phyloP scores from a whole-genome alignment of 345 rosid species.

The Rhodomyrtus tomentosa region DNA sequence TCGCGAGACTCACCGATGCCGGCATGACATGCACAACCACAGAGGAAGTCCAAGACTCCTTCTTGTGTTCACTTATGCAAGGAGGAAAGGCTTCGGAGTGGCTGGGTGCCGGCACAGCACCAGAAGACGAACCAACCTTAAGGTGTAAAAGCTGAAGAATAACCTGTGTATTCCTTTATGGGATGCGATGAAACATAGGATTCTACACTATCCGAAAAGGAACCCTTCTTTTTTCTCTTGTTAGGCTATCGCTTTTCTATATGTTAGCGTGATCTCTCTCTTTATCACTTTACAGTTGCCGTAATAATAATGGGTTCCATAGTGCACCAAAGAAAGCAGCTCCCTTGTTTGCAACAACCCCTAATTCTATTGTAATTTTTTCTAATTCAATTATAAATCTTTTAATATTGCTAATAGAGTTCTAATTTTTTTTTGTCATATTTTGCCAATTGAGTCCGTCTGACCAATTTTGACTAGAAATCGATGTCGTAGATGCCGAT shows the following conservation, averaged over 20 bases:
- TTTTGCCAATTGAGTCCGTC: no score
- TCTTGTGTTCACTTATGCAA: neutral
- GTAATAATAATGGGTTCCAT: no score
- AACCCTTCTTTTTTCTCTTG: neutral
- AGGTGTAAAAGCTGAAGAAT: neutral
- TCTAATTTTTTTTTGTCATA: no score
- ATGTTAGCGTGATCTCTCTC: neutral
- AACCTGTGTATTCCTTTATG: neutral
- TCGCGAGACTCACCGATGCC: accelerated
- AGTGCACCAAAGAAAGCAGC: neutral
- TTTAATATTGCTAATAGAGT: no score
- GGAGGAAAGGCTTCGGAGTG: neutral
- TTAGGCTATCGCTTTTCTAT: neutral
- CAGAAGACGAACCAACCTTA: neutral
- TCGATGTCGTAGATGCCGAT: no score
- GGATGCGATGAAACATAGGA: neutral
- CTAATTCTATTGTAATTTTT: no score
- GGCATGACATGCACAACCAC: neutral
- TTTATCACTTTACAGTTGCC: neutral
- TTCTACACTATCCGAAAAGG: neutral
- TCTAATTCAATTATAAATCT: no score
- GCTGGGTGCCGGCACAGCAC: neutral
- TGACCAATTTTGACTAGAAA: no score
- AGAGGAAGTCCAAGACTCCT: neutral
- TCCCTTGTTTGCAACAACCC: neutral